These are phyloP conservation scores for Penicillium cataractarum DNA, from an alignment of 495 filamentous ascomycete genomes.

Conservation along the genomic window DNA sequence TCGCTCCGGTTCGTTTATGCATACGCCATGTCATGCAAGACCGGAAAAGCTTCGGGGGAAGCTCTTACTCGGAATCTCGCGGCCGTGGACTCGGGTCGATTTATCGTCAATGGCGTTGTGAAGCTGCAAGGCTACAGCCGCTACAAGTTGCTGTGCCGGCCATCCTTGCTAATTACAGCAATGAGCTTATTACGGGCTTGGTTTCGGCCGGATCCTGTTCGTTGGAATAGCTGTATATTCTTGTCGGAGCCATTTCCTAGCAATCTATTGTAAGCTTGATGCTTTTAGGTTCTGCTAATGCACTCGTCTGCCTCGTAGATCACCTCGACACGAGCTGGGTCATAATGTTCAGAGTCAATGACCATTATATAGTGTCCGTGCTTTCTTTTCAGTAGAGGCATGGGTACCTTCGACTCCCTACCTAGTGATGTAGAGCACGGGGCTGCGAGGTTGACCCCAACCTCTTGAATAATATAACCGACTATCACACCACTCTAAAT, in stretches of 20 bases:
- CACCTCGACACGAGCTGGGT: conserved; percentile 11
- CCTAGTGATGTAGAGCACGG: conserved; percentile 13
- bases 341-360: neutral
- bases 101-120: conserved; percentile 1
- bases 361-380: neutral
- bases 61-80: neutral
- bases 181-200: neutral
- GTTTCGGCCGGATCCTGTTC: neutral
- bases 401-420: no score
- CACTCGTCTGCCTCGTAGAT: conserved; percentile 11
- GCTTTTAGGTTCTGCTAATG: conserved; percentile 4
- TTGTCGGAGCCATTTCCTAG: neutral
- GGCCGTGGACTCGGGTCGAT: conserved; percentile 3
- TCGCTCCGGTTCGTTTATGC: conserved; percentile 2
- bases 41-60: neutral
- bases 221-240: no score
- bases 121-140: neutral
- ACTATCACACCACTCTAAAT: neutral
- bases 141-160: neutral
- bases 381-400: neutral
- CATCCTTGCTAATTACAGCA: neutral
- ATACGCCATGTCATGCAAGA: neutral
- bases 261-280: neutral
- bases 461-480: neutral
- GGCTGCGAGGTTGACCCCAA: neutral